Percentiles rank a stretch among this genome's conserved stretches.
These are phyloP conservation scores for Piper betle DNA, from an alignment of 164 flowering plant genomes.

Conservation along the genomic window DNA sequence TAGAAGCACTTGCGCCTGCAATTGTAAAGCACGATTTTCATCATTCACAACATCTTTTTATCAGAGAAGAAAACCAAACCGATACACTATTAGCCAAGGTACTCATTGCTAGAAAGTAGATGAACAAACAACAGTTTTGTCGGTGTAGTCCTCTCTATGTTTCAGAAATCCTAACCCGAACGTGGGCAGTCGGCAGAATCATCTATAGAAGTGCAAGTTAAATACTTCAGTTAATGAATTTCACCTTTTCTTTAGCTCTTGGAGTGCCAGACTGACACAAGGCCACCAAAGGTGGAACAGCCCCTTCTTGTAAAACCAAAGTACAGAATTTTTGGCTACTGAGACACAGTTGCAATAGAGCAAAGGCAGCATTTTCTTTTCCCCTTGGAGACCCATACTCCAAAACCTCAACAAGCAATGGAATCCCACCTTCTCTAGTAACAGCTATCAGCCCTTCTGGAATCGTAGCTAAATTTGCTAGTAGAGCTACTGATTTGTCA, in stretches of 20 bases:
- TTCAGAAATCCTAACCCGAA: neutral
- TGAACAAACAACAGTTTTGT: too few relatives aligned
- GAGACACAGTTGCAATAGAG: slow-evolving; percentile 64
- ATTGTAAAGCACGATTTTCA: neutral
- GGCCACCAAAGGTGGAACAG: slow-evolving; percentile 90
- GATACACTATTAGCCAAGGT: neutral
- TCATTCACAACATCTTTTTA: neutral
- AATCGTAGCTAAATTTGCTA: slow-evolving; percentile 66
- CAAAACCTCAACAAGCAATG: slow-evolving; percentile 65
- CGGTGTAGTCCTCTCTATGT: too few relatives aligned
- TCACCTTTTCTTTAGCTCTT: slow-evolving; percentile 87
- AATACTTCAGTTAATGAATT: neutral
- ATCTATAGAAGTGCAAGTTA: neutral
- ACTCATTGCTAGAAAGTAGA: neutral
- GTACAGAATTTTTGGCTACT: slow-evolving; percentile 60
- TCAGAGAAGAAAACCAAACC: neutral
- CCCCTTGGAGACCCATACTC: slow-evolving; percentile 78
- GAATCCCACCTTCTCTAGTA: slow-evolving; percentile 69
- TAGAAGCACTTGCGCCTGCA: neutral
- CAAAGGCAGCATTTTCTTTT: slow-evolving; percentile 81
- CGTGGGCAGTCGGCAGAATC: neutral
- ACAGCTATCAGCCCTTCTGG: slow-evolving; percentile 63
- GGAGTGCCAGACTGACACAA: slow-evolving; percentile 86
- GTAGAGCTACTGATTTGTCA: slow-evolving; percentile 81
- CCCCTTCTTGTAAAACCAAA: slow-evolving; percentile 86